Conservation (phyloP, 2,329 filamentous ascomycete genomes). For the Claviceps arundinis region DNA sequence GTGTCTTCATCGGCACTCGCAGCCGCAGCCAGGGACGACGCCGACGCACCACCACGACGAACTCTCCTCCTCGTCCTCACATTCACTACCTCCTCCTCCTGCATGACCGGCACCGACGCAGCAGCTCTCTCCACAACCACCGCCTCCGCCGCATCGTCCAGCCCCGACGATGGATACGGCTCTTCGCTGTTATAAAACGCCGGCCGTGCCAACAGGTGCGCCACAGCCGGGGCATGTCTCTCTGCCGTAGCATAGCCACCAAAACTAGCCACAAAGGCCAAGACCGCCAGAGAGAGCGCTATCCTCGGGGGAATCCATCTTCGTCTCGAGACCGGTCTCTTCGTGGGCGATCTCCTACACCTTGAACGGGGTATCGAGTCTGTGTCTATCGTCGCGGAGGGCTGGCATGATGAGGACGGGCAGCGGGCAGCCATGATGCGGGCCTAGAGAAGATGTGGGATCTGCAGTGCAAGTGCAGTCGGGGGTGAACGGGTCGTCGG, state of each 20-base stretch:
- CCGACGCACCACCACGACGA: no score
- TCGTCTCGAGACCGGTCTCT: neutral
- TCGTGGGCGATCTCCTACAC: neutral
- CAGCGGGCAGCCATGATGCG: neutral
- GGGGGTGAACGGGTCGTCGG: no score
- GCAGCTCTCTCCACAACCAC: no score
- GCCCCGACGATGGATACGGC: neutral
- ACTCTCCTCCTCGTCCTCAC: no score
- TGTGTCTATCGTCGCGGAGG: no score
- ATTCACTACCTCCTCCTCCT: no score
- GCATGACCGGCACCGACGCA: no score
- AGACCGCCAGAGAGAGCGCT: neutral
- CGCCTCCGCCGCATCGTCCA: neutral
- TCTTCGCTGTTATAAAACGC: neutral
- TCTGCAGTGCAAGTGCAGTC: neutral
- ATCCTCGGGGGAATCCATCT: neutral
- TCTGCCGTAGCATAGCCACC: neutral
- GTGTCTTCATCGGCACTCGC: neutral
- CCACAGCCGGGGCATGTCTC: neutral
- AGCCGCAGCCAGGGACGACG: no score
- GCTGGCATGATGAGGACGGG: no score
- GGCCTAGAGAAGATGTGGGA: neutral
- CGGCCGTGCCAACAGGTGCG: neutral
- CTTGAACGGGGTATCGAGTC: neutral
- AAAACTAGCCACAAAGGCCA: neutral